Percentiles rank a stretch among this genome's conserved stretches.
These are phyloP conservation scores for Boletus reticulatus DNA, from an alignment of 768 basidiomycete species.

Conservation along the genomic window DNA sequence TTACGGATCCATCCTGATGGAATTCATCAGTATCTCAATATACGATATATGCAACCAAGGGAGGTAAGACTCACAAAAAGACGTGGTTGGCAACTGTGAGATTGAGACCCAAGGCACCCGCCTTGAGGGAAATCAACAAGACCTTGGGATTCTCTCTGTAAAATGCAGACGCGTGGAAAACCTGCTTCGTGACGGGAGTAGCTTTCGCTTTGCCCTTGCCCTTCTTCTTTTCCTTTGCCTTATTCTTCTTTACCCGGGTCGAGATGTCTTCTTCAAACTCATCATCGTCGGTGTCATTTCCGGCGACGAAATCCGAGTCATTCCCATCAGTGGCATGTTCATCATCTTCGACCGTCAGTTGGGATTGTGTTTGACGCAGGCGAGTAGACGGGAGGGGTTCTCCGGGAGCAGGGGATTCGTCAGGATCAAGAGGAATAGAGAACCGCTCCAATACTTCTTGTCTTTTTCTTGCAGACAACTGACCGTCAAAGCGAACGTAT, in stretches of 20 bases:
- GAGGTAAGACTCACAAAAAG: conserved; percentile 53
- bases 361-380: conserved; percentile 5
- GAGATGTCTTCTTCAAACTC: conserved; percentile 31
- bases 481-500: conserved; percentile 81
- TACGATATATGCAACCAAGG: not conserved
- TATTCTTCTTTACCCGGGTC: conserved; percentile 29
- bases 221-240: conserved; percentile 38
- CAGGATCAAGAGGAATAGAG: conserved; percentile 57
- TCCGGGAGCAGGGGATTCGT: conserved; percentile 17
- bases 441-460: conserved; percentile 77
- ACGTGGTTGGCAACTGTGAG: conserved; percentile 89
- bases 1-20: conserved; percentile 76
- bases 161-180: conserved; percentile 21
- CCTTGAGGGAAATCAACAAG: conserved; percentile 86
- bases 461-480: conserved; percentile 77
- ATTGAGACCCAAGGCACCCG: conserved; percentile 84
- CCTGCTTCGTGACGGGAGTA: conserved; percentile 9
- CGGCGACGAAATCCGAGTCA: conserved; percentile 36
- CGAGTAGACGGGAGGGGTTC: conserved; percentile 14
- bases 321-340: conserved; percentile 23
- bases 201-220: conserved; percentile 35
- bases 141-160: conserved; percentile 60
- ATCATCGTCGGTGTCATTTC: conserved; percentile 28
- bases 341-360: conserved; percentile 9
- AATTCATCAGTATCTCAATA: conserved; percentile 6